A percentile compares a stretch with the other conserved stretches of the same genome.
These are phyloP conservation scores for Lodderomyces margitis DNA, from an alignment of 1,139 yeast genomes.

Conservation along the genomic window DNA sequence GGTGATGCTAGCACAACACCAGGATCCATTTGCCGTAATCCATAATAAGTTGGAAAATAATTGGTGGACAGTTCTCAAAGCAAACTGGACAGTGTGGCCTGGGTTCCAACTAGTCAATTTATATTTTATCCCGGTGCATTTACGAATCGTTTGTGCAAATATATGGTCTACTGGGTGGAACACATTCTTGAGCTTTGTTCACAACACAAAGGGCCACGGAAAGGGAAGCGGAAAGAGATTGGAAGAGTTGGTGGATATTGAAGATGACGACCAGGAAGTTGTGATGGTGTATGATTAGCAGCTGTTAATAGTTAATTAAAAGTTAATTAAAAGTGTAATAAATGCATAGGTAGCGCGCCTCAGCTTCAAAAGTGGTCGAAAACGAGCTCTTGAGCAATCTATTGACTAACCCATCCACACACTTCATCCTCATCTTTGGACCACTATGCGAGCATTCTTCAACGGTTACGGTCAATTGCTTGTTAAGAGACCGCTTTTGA, in stretches of 20 bases:
- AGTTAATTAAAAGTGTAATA: no score
- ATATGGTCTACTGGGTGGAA: slow-evolving; percentile 47
- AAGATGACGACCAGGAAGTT: slow-evolving; percentile 28
- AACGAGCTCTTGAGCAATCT: neutral
- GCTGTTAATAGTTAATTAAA: no score
- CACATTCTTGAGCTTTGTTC: slow-evolving; percentile 43
- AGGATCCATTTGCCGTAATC: slow-evolving; percentile 35
- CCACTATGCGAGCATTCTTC: slow-evolving; percentile 15
- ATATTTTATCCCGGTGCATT: slow-evolving; percentile 40
- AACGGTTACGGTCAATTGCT: slow-evolving; percentile 30
- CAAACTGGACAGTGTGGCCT: slow-evolving; percentile 49
- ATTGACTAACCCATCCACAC: neutral
- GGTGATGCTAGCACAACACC: slow-evolving; percentile 38
- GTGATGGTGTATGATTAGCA: slow-evolving; percentile 27
- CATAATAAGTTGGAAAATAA: slow-evolving; percentile 34
- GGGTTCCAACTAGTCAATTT: slow-evolving; percentile 40
- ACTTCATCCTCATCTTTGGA: neutral
- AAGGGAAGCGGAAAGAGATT: slow-evolving; percentile 35
- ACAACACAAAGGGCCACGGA: slow-evolving; percentile 46
- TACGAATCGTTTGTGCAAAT: slow-evolving; percentile 39
- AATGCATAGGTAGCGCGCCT: neutral
- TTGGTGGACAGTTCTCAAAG: slow-evolving; percentile 44
- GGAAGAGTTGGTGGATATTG: slow-evolving; percentile 43
- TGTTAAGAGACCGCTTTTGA: slow-evolving; percentile 29
- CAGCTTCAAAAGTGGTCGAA: neutral